Percentiles rank a stretch among this genome's conserved stretches.
Conservation (phyloP, 1,284 basidiomycete genomes). For the Microbotryum saponariae region DNA sequence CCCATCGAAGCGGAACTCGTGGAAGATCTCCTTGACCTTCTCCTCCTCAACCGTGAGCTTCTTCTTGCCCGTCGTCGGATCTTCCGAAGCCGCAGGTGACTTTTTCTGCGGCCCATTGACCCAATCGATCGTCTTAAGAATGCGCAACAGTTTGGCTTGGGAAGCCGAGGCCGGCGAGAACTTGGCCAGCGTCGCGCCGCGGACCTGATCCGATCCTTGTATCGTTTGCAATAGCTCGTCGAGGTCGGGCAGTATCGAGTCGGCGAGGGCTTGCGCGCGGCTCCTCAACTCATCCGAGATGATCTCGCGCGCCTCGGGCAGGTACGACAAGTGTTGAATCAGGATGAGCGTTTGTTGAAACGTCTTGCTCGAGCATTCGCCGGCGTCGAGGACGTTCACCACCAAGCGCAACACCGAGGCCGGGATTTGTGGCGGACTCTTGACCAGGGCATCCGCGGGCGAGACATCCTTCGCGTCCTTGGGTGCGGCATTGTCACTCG, state of each 20-base stretch:
- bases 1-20: conserved; percentile 73
- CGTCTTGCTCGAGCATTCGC: conserved; percentile 87
- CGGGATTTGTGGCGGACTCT: conserved; percentile 72
- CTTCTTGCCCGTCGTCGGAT: conserved; percentile 30
- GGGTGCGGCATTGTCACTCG: neutral
- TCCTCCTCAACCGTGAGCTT: conserved; percentile 54
- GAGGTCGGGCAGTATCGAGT: conserved; percentile 62
- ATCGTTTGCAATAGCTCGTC: conserved; percentile 63
- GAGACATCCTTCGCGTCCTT: conserved; percentile 14
- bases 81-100: conserved; percentile 5
- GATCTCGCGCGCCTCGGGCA: conserved; percentile 76
- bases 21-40: conserved; percentile 71
- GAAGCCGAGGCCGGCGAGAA: conserved; percentile 86
- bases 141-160: conserved; percentile 83
- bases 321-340: conserved; percentile 78
- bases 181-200: conserved; percentile 59
- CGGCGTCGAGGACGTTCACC: conserved; percentile 85
- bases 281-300: conserved; percentile 75
- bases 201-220: conserved; percentile 52
- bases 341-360: conserved; percentile 83
- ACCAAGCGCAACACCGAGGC: conserved; percentile 71
- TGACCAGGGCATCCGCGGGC: conserved; percentile 27
- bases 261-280: conserved; percentile 78
- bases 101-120: conserved; percentile 2
- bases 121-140: conserved; percentile 83